phyloP scores from a whole-genome alignment of 179 eudicot genomes.

The Pouteria campechiana region DNA sequence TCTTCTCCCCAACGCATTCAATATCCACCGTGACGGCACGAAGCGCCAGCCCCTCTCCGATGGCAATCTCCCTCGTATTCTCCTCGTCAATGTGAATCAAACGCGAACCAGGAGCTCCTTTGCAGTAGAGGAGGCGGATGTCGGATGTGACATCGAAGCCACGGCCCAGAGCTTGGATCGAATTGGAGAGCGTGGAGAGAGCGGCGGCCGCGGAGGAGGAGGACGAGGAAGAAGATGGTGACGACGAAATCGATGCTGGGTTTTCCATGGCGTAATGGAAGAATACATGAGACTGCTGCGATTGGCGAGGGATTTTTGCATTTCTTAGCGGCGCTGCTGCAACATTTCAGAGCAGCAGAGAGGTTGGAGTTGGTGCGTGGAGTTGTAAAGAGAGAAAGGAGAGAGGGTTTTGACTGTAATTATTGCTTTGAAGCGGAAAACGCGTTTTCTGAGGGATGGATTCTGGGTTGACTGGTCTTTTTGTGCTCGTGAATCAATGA shows the following conservation, averaged over 20 bases:
- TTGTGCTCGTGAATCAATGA: no score
- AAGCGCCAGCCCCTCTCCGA: conserved; percentile 34
- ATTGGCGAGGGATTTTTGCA: conserved; percentile 4
- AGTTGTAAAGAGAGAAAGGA: conserved; percentile 1
- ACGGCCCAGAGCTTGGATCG: conserved; percentile 87
- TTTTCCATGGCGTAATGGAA: conserved; percentile 20
- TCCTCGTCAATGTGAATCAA: conserved; percentile 66
- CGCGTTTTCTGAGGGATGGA: conserved; percentile 26
- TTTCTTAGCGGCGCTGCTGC: no score
- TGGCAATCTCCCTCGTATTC: conserved; percentile 33
- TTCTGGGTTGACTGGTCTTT: conserved; percentile 36
- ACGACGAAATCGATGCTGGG: conserved; percentile 3
- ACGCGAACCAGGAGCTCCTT: conserved; percentile 76
- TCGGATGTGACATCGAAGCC: conserved; percentile 98
- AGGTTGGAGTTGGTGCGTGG: neutral
- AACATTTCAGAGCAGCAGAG: neutral
- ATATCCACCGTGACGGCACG: conserved; percentile 72
- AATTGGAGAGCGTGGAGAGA: conserved; percentile 51
- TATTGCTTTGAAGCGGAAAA: conserved; percentile 10
- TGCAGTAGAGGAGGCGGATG: conserved; percentile 79
- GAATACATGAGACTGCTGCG: neutral
- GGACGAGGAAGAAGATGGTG: no score
- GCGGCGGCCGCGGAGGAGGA: conserved; percentile 34
- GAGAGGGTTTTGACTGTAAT: conserved; percentile 25
- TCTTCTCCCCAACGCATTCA: conserved; percentile 36